Conservation (phyloP, 768 basidiomycete genomes). For the Leccinum longicurvipes region DNA sequence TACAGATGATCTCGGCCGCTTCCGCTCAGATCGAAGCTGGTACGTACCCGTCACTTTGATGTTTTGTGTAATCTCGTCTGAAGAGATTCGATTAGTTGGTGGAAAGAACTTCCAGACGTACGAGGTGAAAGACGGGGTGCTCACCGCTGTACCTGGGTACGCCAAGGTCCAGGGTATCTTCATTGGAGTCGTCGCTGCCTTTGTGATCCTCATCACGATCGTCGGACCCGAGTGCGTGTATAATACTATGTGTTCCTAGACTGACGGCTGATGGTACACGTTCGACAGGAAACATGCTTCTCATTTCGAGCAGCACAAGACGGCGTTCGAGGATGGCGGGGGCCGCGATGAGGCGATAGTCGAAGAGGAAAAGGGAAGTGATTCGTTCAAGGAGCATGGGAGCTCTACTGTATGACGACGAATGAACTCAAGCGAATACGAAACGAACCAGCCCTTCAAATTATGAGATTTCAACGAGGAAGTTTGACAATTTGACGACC, state of each 20-base stretch:
- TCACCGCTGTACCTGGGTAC: constrained; percentile 55
- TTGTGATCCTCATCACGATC: constrained; percentile 70
- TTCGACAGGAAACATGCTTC: constrained; percentile 60
- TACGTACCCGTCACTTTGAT: constrained; percentile 26
- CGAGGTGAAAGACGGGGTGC: constrained; percentile 39
- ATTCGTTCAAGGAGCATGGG: constrained; percentile 10
- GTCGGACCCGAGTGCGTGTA: constrained; percentile 74
- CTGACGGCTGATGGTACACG: background rate
- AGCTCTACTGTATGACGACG: constrained; percentile 1
- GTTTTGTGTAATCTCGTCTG: background rate
- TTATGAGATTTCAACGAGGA: too few relatives aligned
- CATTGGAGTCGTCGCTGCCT: constrained; percentile 77
- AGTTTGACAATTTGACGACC: too few relatives aligned
- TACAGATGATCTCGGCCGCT: constrained; percentile 63
- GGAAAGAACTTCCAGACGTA: constrained; percentile 54
- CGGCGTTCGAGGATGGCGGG: constrained; percentile 76
- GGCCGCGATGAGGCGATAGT: constrained; percentile 46
- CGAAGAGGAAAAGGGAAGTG: constrained; percentile 14
- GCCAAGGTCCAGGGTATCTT: constrained; percentile 83
- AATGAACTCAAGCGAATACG: too few relatives aligned
- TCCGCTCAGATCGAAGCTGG: constrained; percentile 80
- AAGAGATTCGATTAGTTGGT: constrained; percentile 43
- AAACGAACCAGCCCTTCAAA: too few relatives aligned
- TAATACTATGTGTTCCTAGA: background rate
- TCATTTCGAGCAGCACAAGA: constrained; percentile 81